These are phyloP conservation scores for Trichoderma gracile DNA, from an alignment of 2,329 filamentous ascomycete species.

Conservation along the genomic window DNA sequence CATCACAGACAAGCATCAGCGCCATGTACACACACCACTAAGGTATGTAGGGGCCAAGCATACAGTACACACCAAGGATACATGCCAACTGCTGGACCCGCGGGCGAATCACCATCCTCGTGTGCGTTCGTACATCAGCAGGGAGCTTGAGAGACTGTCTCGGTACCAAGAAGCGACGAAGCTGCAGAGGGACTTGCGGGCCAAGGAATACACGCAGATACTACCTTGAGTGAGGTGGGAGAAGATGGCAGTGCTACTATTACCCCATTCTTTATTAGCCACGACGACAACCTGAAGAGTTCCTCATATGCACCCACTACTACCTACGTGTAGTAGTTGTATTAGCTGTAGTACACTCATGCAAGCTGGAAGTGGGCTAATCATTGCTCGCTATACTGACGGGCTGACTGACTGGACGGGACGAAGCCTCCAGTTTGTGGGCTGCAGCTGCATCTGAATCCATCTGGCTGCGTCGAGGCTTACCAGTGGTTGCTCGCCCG, in stretches of 20 bases:
- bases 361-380: background rate
- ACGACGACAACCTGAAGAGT: background rate
- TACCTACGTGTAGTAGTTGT: no score
- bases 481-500: background rate
- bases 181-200: background rate
- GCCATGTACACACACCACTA: background rate
- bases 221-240: no score
- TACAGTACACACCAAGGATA: background rate
- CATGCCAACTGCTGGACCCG: background rate
- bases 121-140: background rate
- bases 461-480: background rate
- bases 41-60: background rate
- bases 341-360: constrained; percentile 5
- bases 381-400: background rate
- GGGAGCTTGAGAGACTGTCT: background rate
- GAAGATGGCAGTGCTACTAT: background rate
- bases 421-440: background rate
- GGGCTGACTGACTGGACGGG: background rate
- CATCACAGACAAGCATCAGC: constrained; percentile 18
- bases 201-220: background rate
- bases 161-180: background rate
- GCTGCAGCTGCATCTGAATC: constrained; percentile 5
- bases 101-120: background rate
- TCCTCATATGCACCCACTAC: background rate
- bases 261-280: background rate